phyloP scores from a whole-genome alignment of 2,329 filamentous ascomycete genomes.

The Geosmithia morbida region DNA sequence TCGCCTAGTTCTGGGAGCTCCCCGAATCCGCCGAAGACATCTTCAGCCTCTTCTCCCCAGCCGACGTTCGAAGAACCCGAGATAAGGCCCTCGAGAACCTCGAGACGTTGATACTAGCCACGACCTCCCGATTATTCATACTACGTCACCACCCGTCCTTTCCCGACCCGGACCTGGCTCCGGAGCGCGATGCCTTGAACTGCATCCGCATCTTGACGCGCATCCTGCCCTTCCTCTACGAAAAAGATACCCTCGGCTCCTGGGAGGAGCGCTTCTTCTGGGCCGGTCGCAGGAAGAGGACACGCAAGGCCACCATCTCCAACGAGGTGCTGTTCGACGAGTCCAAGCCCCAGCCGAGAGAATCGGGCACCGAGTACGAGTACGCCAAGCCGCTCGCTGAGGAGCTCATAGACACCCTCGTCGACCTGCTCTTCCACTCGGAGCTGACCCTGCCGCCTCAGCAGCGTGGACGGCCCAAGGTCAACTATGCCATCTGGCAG shows the following conservation, averaged over 20 bases:
- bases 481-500: conserved; percentile 93
- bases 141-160: conserved; percentile 84
- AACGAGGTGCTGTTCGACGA: conserved; percentile 79
- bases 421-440: conserved; percentile 83
- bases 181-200: conserved; percentile 81
- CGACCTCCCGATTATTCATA: conserved; percentile 69
- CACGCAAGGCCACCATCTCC: conserved; percentile 48
- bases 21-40: conserved; percentile 93
- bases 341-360: conserved; percentile 31
- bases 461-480: conserved; percentile 58
- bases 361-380: conserved; percentile 55
- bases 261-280: conserved; percentile 97
- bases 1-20: conserved; percentile 78
- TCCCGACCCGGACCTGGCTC: conserved; percentile 72
- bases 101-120: conserved; percentile 72
- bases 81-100: conserved; percentile 77
- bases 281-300: conserved; percentile 59
- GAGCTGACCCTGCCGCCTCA: conserved; percentile 74
- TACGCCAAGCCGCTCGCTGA: conserved; percentile 79
- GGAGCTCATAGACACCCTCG: conserved; percentile 78
- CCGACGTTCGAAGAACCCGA: conserved; percentile 75
- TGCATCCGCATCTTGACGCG: conserved; percentile 86
- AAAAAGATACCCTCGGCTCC: conserved; percentile 62
- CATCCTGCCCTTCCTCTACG: conserved; percentile 81
- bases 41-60: conserved; percentile 85